Conservation (phyloP, 78 protist genomes). For the Dictyostelium intermedium region DNA sequence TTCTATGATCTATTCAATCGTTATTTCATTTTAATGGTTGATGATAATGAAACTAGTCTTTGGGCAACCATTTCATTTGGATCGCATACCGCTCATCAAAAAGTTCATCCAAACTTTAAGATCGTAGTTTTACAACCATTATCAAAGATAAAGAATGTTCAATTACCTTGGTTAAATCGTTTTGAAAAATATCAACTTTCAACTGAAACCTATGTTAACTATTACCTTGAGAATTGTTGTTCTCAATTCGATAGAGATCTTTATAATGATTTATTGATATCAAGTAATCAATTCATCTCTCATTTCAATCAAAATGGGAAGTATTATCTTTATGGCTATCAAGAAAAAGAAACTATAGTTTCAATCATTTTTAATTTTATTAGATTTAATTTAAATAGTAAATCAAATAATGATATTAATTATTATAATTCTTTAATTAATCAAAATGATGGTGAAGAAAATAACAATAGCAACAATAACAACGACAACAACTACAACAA, state of each 20-base stretch:
- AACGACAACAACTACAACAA: no score
- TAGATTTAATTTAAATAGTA: background rate
- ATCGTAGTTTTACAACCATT: slow-evolving; percentile 12
- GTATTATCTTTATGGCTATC: background rate
- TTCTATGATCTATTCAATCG: slow-evolving; percentile 41
- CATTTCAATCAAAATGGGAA: background rate
- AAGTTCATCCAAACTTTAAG: slow-evolving; percentile 37
- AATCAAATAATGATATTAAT: background rate
- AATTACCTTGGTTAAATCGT: slow-evolving; percentile 37
- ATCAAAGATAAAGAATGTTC: background rate
- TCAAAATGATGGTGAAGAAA: background rate
- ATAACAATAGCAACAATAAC: background rate
- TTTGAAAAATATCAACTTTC: slow-evolving; percentile 33
- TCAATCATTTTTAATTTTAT: background rate
- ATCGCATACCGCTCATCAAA: background rate
- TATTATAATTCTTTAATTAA: background rate
- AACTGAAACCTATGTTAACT: background rate
- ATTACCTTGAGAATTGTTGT: background rate
- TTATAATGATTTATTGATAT: background rate
- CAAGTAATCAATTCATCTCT: background rate
- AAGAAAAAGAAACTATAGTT: background rate
- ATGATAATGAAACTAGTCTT: background rate
- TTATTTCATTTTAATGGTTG: background rate
- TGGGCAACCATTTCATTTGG: slow-evolving; percentile 37
- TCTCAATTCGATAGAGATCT: background rate